A percentile compares a stretch with the other conserved stretches of the same genome.
Evolutionary conservation across 257 asterid species (phyloP).

Genomic region (Rauvolfia tetraphylla): DNA sequence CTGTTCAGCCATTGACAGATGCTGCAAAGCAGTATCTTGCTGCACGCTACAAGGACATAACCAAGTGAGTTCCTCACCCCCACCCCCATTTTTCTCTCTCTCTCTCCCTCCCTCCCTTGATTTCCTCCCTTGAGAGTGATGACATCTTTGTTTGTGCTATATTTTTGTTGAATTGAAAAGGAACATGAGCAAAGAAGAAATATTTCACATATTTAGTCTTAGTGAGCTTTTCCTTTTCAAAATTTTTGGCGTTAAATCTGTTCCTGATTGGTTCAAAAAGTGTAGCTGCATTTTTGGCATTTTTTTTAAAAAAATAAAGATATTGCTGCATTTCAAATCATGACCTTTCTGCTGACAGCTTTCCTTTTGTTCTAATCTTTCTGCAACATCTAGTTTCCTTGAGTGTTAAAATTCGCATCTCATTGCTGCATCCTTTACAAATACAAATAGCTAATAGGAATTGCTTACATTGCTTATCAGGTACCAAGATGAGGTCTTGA

Average conservation of each 20-base stretch:
- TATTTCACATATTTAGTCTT: neutral
- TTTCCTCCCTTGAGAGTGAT: neutral
- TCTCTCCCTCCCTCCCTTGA: neutral
- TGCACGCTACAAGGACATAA: slow-evolving; percentile 62
- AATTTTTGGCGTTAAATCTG: neutral
- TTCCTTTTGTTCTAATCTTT: neutral
- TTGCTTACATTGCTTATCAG: slow-evolving; percentile 28
- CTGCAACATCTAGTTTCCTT: neutral
- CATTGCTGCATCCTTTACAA: neutral
- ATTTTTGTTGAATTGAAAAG: neutral
- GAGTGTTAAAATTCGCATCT: neutral
- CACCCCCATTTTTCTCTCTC: too few species aligned
- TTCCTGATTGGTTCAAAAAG: neutral
- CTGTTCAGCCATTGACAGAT: slow-evolving; percentile 67
- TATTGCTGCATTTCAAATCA: neutral
- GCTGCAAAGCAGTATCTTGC: slow-evolving; percentile 80
- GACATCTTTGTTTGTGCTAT: neutral
- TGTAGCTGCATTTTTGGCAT: slow-evolving; percentile 4
- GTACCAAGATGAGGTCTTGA: slow-evolving; percentile 64
- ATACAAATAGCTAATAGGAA: neutral
- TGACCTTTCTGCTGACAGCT: neutral
- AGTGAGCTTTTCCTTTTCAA: neutral
- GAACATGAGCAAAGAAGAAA: neutral
- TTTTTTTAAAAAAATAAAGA: too few species aligned
- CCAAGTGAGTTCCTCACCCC: slow-evolving; percentile 74